phyloP scores from a whole-genome alignment of 1,284 basidiomycete species.

The Trichosporon ovoides region DNA sequence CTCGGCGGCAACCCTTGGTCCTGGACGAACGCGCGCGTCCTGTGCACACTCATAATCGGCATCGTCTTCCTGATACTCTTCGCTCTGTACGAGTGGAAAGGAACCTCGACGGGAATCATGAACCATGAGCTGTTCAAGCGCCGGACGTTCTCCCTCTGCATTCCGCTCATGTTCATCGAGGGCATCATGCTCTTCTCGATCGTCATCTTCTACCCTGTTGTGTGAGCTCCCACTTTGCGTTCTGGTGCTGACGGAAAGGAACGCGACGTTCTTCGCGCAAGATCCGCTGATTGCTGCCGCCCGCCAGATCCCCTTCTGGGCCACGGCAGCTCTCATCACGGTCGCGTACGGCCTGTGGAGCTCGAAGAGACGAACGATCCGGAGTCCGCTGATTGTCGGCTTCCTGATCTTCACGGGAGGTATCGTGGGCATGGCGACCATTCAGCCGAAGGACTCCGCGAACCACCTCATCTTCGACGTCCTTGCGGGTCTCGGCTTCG shows the following conservation, averaged over 20 bases:
- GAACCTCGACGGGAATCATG: slow-evolving; percentile 12
- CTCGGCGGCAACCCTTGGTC: slow-evolving; percentile 15
- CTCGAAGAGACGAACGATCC: slow-evolving; percentile 14
- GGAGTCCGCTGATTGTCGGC: slow-evolving; percentile 15
- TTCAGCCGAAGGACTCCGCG: slow-evolving; percentile 10
- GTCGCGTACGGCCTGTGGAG: slow-evolving; percentile 17
- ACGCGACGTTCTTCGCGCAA: slow-evolving; percentile 11
- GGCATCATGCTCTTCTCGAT: slow-evolving; percentile 19
- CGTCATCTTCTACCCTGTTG: slow-evolving; percentile 17
- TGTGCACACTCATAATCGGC: slow-evolving; percentile 9
- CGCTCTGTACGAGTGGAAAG: slow-evolving; percentile 13
- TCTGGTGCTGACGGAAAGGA: slow-evolving; percentile 1
- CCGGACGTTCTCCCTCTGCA: slow-evolving; percentile 18
- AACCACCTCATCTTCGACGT: slow-evolving; percentile 12
- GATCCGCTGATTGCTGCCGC: slow-evolving; percentile 11
- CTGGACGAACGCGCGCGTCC: slow-evolving; percentile 10
- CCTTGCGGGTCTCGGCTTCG: slow-evolving; percentile 23
- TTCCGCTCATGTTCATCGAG: slow-evolving; percentile 20
- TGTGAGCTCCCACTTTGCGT: background rate
- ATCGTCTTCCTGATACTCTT: slow-evolving; percentile 6
- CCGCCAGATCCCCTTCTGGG: slow-evolving; percentile 12
- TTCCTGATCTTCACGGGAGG: slow-evolving; percentile 18
- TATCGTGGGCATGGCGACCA: slow-evolving; percentile 16
- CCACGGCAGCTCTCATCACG: slow-evolving; percentile 4
- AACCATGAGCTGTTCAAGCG: slow-evolving; percentile 21